Evolutionary conservation across 306 rosid genomes (phyloP), one percentile per base, ranked within the genome.

Genomic region (Hippophae gyantsensis): DNA sequence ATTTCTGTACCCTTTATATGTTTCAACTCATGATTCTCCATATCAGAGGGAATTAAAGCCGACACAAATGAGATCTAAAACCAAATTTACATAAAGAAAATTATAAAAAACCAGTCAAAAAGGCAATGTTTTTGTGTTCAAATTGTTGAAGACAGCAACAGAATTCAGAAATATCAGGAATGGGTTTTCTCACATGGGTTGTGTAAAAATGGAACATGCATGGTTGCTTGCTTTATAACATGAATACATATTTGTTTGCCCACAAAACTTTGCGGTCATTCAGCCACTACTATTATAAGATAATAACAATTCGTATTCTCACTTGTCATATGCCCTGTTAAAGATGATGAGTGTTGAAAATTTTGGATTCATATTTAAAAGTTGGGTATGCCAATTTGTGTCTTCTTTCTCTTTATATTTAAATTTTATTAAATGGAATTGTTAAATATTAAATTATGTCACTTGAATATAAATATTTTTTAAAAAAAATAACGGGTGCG

Each of bases 111-210:
- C 5, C 27, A 26, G 11, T 43, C 26, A 13, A 7, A 56, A 52
- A 70, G 58, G 72, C 63, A 46, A 73, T 59, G 74, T 76, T 76
- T 61, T 7, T 57, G 41, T 43, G 72, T 63, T 63, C 41, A 64
- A 69, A 71, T 44, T 54, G 60, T 43, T 65, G 52, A 48, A 55
- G 73, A 63, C 71, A 77, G 60, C 45, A 63, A 43, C 58, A 69
- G 62, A 48, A 51, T 71, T 66, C 62, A 48, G n/a, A 8, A 7
- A 9, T 32, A 32, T 3, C 6, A 43, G 70, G 66, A 60, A 64
- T 76, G 75, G 81, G 76, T 74, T 64, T 73, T 64, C 71, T 69
- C 78, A 78, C 74, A 81, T 52, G 67, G 77, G 79, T 68, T 69
- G 77, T 58, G 78, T 62, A n/a, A 67, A 65, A 68, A 70, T 65